A percentile compares a stretch with the other conserved stretches of the same genome.
phyloP scores from a whole-genome alignment of 108 stramenopile genomes.

The Fistulifera solaris region DNA sequence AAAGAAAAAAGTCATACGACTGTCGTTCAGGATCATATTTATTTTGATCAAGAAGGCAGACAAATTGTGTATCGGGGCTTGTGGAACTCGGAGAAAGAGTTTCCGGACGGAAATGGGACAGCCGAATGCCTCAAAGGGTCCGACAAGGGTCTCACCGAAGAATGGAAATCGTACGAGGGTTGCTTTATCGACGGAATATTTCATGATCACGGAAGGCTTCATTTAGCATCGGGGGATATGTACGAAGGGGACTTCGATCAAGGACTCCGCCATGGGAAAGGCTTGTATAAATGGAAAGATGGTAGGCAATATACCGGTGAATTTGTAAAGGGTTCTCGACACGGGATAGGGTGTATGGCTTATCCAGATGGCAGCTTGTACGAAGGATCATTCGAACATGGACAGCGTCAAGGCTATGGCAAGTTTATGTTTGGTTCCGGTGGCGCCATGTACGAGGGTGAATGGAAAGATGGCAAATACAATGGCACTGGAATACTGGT shows the following conservation, averaged over 20 bases:
- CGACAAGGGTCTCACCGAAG: not conserved
- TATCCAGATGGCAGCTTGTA: constrained; percentile 10
- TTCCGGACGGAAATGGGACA: constrained; percentile 5
- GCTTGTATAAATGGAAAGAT: constrained; percentile 17
- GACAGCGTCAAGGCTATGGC: constrained; percentile 15
- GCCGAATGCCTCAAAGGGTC: constrained; percentile 1
- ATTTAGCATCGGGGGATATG: constrained; percentile 23
- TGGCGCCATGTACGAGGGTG: constrained; percentile 21
- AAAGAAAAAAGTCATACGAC: not conserved
- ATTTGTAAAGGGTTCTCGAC: constrained; percentile 9
- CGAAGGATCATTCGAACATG: constrained; percentile 12
- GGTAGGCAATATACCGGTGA: constrained; percentile 21
- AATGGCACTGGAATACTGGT: constrained; percentile 17
- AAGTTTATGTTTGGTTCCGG: constrained; percentile 11
- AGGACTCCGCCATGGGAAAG: constrained; percentile 25
- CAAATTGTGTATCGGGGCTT: constrained; percentile 6
- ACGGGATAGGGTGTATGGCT: constrained; percentile 13
- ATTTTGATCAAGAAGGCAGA: constrained; percentile 1
- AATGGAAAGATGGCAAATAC: constrained; percentile 22
- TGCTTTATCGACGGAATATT: constrained; percentile 14
- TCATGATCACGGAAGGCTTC: constrained; percentile 15
- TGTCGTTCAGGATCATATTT: constrained; percentile 10
- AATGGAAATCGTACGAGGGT: constrained; percentile 13
- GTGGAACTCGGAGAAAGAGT: constrained; percentile 4
- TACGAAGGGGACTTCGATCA: constrained; percentile 32